Evolutionary conservation across 441 rosid genomes (phyloP), one percentile per base, ranked within the genome.

Genomic region (Hura crepitans): DNA sequence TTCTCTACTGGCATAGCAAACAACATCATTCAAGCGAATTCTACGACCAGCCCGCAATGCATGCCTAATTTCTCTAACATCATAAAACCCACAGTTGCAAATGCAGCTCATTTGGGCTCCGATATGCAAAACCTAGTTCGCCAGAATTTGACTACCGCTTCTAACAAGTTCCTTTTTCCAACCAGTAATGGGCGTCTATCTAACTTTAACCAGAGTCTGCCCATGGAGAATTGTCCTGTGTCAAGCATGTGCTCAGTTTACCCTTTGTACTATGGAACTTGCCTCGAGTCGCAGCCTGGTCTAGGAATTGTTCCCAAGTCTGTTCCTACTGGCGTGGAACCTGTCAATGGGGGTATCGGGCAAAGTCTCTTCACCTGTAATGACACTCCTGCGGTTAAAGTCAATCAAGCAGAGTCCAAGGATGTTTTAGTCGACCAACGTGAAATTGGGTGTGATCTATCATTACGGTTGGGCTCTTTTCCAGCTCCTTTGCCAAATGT

Each of bases 401-500:
- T 47, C n/a, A 58, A 46, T 28, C 78, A 62, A 59, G 60, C 27
- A 47, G 59, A 71, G 67, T 54, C 56, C 45, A 69, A 66, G 28
- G 79, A 73, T 23, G 60, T 58, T 74, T 70, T 63, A 10, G 70
- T 71, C 30, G 78, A 62, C 27, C 78, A 69, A 0, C 47, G 45
- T n/a, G 84, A 81, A 55, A 77, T 45, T 23, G 79, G 73, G 28
- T 90, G 93, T 76, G 97, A 92, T 78, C 79, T 92, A 22, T 88
- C 97, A 1, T 71, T 92, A 49, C 79, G 93, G 57, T 71, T 92
- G 81, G 97, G 97, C 33, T 86, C 87, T 77, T 73, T 75, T 28
- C 70, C 83, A 6, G 71, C 62, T 25, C 61, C 81, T 33, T 53
- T 68, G 65, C 60, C 66, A 1, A 45, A 56, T 64, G 59, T 35